A percentile compares a stretch with the other conserved stretches of the same genome.
Conservation (phyloP, 495 filamentous ascomycete species). For the Corynascus novoguineensis region DNA sequence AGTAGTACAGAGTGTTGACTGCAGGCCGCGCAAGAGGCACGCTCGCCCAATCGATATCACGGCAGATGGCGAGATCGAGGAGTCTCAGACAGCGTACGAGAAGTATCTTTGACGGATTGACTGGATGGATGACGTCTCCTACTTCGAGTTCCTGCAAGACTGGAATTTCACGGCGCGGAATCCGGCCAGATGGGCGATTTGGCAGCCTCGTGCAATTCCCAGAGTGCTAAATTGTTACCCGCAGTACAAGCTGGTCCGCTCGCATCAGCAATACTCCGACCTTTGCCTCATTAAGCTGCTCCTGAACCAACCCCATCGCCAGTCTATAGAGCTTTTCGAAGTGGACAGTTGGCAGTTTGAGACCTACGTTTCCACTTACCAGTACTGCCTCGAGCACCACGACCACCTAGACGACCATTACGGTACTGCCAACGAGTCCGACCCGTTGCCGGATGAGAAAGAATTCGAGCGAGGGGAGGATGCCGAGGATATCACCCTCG, state of each 20-base stretch:
- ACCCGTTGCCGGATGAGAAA: background rate
- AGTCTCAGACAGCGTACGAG: background rate
- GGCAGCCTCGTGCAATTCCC: too few relatives aligned
- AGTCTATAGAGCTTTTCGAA: too few relatives aligned
- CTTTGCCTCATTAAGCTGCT: too few relatives aligned
- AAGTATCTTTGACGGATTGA: too few relatives aligned
- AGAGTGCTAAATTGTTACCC: too few relatives aligned
- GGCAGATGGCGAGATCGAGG: background rate
- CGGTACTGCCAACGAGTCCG: background rate
- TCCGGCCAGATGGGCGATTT: too few relatives aligned
- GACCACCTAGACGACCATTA: background rate
- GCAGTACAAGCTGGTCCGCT: too few relatives aligned
- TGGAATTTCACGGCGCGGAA: too few relatives aligned
- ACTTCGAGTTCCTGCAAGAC: too few relatives aligned
- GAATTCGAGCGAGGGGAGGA: background rate
- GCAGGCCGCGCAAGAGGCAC: background rate
- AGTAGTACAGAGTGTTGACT: constrained; percentile 5
- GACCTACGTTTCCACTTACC: background rate
- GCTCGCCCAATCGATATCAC: background rate
- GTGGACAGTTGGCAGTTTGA: too few relatives aligned
- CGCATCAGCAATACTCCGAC: too few relatives aligned
- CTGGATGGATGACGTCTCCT: background rate
- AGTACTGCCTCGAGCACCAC: background rate
- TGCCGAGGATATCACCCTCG: background rate
- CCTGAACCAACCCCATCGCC: too few relatives aligned